Evolutionary conservation across 495 filamentous ascomycete species (phyloP), one percentile per base, ranked within the genome.

Genomic region (Filosporella fistucella): DNA sequence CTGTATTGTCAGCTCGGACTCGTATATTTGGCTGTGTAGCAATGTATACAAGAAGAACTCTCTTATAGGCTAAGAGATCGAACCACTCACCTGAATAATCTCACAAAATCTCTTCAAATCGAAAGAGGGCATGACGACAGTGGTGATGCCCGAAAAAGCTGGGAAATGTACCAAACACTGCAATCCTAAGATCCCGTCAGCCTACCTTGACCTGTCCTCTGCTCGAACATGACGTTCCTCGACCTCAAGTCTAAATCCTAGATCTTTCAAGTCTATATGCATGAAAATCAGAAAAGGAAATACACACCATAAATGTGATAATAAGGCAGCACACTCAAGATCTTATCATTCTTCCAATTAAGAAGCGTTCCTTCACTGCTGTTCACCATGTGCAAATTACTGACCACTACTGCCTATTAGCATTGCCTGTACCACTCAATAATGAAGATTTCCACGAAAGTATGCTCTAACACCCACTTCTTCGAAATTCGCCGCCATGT

Each of bases 51-150:
- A n/a, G n/a, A n/a, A n/a, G n/a, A n/a, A n/a, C n/a, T n/a, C n/a
- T n/a, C n/a, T n/a, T n/a, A n/a, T n/a, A n/a, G n/a, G n/a, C n/a
- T n/a, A n/a, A n/a, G n/a, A n/a, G n/a, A n/a, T n/a, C n/a, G n/a
- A n/a, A n/a, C n/a, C n/a, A n/a, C n/a, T n/a, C n/a, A n/a, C n/a
- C n/a, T n/a, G n/a, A 29, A 86, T 75, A 57, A 77, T 71, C 54
- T 77, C 68, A 18, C 91, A 66, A 75, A 91, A 82, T 61, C 76
- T 71, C 20, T 78, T 45, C 45, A 93, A 84, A 55, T 89, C 79
- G 63, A 89, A 95, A 43, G 76, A 72, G 4, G 76, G 66, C 82
- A 89, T 87, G 16, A 91, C 70, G 62, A 88, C 86, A 6, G 85
- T 76, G 26, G 75, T 69, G 39, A 82, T 66, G n/a, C 91, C 91